Conservation (phyloP, 2,329 filamentous ascomycete genomes). For the Massarina eburnea region DNA sequence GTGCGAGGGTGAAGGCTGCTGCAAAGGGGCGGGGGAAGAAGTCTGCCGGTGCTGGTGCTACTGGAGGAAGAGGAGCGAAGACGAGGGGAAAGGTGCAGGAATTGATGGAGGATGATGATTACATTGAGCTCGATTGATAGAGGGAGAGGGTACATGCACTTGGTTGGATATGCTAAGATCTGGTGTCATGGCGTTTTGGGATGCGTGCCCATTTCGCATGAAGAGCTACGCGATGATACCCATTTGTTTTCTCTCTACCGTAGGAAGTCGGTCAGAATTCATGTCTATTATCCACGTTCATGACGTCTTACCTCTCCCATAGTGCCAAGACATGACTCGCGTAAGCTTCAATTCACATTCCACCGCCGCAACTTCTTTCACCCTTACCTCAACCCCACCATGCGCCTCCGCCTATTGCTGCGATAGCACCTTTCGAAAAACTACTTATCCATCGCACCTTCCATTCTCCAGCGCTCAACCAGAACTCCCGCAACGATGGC, state of each 20-base stretch:
- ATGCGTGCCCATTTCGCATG: background rate
- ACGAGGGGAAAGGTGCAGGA: slow-evolving; percentile 22
- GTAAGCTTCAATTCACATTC: slow-evolving; percentile 12
- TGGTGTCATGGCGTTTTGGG: slow-evolving; percentile 2
- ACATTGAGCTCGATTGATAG: slow-evolving; percentile 30
- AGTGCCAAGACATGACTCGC: slow-evolving; percentile 29
- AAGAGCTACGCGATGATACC: background rate
- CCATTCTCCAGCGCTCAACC: too few relatives aligned
- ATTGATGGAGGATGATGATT: slow-evolving; percentile 21
- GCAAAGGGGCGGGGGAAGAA: slow-evolving; percentile 12
- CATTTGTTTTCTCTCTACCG: too few relatives aligned
- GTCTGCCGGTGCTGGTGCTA: slow-evolving; percentile 1
- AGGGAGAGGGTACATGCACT: background rate
- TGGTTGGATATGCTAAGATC: background rate
- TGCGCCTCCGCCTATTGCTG: slow-evolving; percentile 6
- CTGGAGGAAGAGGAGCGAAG: slow-evolving; percentile 6
- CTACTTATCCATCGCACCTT: background rate
- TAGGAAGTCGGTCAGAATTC: too few relatives aligned
- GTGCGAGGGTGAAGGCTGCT: slow-evolving; percentile 1
- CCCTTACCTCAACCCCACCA: background rate
- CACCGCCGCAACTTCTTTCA: slow-evolving; percentile 2
- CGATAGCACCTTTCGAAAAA: slow-evolving; percentile 6
- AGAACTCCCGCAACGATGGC: slow-evolving; percentile 28
- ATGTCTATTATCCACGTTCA: background rate
- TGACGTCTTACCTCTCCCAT: background rate